phyloP scores from a whole-genome alignment of 2,329 filamentous ascomycete species.

The Exophiala aquamarina region DNA sequence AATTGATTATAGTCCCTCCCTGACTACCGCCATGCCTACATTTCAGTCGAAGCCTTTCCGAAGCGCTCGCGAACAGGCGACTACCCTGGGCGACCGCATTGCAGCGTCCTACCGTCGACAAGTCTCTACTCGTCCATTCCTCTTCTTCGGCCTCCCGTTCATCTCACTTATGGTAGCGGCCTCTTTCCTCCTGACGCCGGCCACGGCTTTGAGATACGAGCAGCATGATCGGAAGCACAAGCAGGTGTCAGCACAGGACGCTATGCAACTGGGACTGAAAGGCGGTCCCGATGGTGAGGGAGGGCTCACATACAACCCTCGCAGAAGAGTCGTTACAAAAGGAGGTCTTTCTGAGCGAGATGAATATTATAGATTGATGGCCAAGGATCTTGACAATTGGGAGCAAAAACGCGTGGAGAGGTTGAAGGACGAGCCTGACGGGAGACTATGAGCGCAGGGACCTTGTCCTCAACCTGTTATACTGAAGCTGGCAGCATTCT shows the following conservation, averaged over 20 bases:
- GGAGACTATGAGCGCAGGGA: slow-evolving; percentile 59
- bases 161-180: slow-evolving; percentile 84
- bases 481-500: no score
- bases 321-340: slow-evolving; percentile 33
- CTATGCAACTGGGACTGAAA: slow-evolving; percentile 72
- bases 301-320: slow-evolving; percentile 62
- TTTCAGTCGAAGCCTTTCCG: slow-evolving; percentile 74
- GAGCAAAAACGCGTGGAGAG: slow-evolving; percentile 93
- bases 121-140: slow-evolving; percentile 79
- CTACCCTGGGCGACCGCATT: slow-evolving; percentile 46
- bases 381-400: slow-evolving; percentile 93
- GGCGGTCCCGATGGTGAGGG: slow-evolving; percentile 71
- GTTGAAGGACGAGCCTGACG: slow-evolving; percentile 86
- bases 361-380: slow-evolving; percentile 63
- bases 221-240: slow-evolving; percentile 86
- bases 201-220: slow-evolving; percentile 91
- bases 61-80: slow-evolving; percentile 30
- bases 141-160: slow-evolving; percentile 92
- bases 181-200: slow-evolving; percentile 91
- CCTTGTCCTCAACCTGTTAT: no score
- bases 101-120: slow-evolving; percentile 73
- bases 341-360: slow-evolving; percentile 38
- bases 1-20: background rate
- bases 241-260: slow-evolving; percentile 81
- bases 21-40: slow-evolving; percentile 51